Percentiles rank a stretch among this genome's conserved stretches.
These are phyloP conservation scores for Musa itinerans DNA, from an alignment of 176 grass and related monocot species.

Conservation along the genomic window DNA sequence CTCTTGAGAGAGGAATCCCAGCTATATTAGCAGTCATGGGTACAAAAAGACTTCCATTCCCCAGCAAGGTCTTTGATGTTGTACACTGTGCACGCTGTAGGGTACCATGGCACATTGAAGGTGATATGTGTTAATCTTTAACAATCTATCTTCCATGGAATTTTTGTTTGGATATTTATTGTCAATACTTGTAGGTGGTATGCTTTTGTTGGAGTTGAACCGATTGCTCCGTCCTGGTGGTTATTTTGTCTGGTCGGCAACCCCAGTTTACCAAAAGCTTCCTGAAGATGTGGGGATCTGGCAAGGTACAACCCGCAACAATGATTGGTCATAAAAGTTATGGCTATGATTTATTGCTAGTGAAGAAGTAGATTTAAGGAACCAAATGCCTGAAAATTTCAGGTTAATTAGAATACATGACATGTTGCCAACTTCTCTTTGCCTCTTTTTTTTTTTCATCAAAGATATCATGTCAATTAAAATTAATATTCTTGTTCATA, in stretches of 20 bases:
- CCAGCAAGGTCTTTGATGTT: conserved; percentile 19
- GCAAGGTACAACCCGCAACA: background rate
- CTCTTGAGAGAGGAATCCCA: conserved; percentile 23
- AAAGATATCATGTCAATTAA: background rate
- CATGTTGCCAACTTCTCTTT: too few species aligned
- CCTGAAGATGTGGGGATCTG: conserved; percentile 14
- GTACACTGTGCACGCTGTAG: conserved; percentile 17
- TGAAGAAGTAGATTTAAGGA: background rate
- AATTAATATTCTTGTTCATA: too few species aligned
- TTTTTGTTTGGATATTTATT: background rate
- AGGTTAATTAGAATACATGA: background rate
- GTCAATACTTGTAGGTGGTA: conserved; percentile 5
- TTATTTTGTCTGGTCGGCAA: conserved; percentile 14
- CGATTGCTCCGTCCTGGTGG: conserved; percentile 15
- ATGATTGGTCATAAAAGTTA: background rate
- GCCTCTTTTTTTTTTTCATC: background rate
- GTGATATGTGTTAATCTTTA: background rate
- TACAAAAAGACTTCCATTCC: conserved; percentile 15
- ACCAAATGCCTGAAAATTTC: background rate
- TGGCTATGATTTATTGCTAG: background rate
- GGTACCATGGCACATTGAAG: conserved; percentile 21
- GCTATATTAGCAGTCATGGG: conserved; percentile 14
- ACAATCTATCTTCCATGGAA: background rate
- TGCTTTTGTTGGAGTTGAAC: conserved; percentile 17
- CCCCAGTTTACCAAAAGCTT: conserved; percentile 4